These are phyloP conservation scores for Zasmidium cellare DNA, from an alignment of 2,329 filamentous ascomycete species.

Conservation along the genomic window DNA sequence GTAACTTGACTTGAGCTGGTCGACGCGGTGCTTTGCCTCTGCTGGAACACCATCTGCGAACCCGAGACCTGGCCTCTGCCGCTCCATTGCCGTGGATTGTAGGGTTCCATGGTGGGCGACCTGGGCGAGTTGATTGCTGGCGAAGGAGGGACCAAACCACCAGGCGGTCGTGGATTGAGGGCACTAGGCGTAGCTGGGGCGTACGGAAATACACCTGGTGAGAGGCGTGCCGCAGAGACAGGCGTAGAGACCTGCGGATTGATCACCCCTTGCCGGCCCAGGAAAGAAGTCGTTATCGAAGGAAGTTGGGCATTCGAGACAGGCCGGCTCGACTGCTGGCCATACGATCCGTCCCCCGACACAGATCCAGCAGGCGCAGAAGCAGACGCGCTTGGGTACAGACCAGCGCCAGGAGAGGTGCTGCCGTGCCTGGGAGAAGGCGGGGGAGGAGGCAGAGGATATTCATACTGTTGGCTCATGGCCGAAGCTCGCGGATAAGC, in stretches of 20 bases:
- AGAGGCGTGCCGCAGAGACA: constrained; percentile 37
- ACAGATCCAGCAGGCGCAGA: neutral
- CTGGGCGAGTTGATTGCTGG: constrained; percentile 27
- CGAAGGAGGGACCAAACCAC: constrained; percentile 15
- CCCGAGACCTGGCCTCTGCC: constrained; percentile 40
- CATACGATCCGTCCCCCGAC: constrained; percentile 14
- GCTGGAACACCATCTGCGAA: constrained; percentile 35
- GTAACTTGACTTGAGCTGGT: constrained; percentile 41
- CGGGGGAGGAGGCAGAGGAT: constrained; percentile 29
- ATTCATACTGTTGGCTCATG: constrained; percentile 34
- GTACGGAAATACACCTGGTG: constrained; percentile 25
- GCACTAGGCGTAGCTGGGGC: constrained; percentile 26
- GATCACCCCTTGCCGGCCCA: constrained; percentile 28
- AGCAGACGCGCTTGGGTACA: constrained; percentile 10
- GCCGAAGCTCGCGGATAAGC: constrained; percentile 21
- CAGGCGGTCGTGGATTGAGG: constrained; percentile 22
- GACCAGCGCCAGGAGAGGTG: constrained; percentile 18
- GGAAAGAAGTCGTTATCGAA: constrained; percentile 31
- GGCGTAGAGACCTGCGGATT: constrained; percentile 36
- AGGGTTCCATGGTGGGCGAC: constrained; percentile 38
- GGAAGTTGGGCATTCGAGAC: constrained; percentile 21
- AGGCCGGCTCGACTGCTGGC: constrained; percentile 2
- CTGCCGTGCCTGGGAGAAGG: constrained; percentile 22
- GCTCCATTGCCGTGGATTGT: constrained; percentile 54
- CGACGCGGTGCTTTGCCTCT: constrained; percentile 30